Base-by-base conservation (phyloP, 164 flowering plant species). In the Hamamelis virginiana region DNA sequence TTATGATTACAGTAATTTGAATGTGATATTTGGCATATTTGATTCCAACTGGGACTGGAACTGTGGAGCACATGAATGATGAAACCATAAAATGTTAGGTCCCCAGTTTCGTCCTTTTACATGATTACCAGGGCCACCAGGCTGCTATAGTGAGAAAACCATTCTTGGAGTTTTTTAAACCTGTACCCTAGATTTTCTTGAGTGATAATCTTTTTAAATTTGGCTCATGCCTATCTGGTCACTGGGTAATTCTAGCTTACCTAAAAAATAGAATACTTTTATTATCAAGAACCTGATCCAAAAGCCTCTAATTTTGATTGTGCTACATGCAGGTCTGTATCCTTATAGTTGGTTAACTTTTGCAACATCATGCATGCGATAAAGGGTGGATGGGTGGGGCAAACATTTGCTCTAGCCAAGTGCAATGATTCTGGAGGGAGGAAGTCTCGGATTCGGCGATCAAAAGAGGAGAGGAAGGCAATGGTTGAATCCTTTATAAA, bases 401-500 rank as follows among this genome's bases (percentile, higher is more conserved):
- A 82, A 76, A 81, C 93, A 56, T 89, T 86, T 84, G 96, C 98
- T 51, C 55, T 92, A 11, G 89, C 98, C 9, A 80, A 80, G 64
- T 15, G 73, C 76, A 85, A 80, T 84, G 95, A 85, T 53, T 81
- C 89, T 63, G 84, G 77, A 14, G 91, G 88, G 23, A 87, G 71
- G 81, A 92, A 84, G 78, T 56, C 97, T n/a, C 85, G 96, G 13
- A 80, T 79, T 75, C 88, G 98, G 10, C 89, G 86, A 52, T 84
- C 96, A 23, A 95, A 87, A 78, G 96, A 90, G 80, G 97, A 95
- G 75, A 82, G 97, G 76, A 95, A 88, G 78, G 62, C 75, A 47
- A 83, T 90, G 91, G 91, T 86, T 59, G 96, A 87, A 70, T 80
- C 91, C 66, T 95, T 92, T 52, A 86, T 95, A 74, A 87, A 87